Percentiles rank a stretch among this genome's conserved stretches.
phyloP scores from a whole-genome alignment of 129 eudicot genomes.

The Saussurea involucrata region DNA sequence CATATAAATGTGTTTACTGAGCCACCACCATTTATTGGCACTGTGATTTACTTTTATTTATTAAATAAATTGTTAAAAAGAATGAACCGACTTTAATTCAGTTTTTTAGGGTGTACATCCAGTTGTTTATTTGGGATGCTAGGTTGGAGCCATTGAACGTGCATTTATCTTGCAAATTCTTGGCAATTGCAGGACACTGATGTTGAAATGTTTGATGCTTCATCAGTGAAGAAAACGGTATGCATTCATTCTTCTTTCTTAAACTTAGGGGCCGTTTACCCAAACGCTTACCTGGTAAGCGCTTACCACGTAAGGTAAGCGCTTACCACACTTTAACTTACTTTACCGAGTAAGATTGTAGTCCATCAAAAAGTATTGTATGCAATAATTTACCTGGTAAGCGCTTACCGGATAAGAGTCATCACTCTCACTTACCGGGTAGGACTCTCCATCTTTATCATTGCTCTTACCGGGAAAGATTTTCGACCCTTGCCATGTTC shows the following conservation, averaged over 20 bases:
- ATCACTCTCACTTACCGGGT: too few relatives aligned
- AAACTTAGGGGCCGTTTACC: too few relatives aligned
- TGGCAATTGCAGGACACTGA: conserved; percentile 33
- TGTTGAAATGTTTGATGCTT: conserved; percentile 48
- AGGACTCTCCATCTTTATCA: too few relatives aligned
- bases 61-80: not conserved
- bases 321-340: too few relatives aligned
- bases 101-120: not conserved
- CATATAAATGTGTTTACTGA: not conserved
- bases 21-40: not conserved
- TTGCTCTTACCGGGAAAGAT: too few relatives aligned
- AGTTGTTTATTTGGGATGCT: not conserved
- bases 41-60: not conserved
- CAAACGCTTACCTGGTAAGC: too few relatives aligned
- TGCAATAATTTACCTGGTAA: too few relatives aligned
- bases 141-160: not conserved
- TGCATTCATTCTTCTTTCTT: not conserved
- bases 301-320: too few relatives aligned
- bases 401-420: too few relatives aligned
- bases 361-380: too few relatives aligned
- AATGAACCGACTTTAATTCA: not conserved
- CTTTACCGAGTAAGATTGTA: too few relatives aligned
- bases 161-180: not conserved
- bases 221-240: conserved; percentile 26
- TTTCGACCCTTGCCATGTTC: too few relatives aligned